Conservation (phyloP, 106 monocot genomes). For the Agapanthus africanus region DNA sequence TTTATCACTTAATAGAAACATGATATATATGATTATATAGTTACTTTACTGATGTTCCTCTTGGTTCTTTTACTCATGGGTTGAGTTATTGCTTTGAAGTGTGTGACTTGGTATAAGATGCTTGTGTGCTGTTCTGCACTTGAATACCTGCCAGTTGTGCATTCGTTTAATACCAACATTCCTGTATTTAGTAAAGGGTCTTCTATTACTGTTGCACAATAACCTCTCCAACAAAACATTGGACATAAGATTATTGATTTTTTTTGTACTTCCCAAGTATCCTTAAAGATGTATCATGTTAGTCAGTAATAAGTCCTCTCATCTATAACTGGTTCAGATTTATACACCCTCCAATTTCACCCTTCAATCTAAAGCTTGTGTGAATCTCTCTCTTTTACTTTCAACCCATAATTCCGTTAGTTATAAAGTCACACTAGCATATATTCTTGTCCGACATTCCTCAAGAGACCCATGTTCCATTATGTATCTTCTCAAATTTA, state of each 20-base stretch:
- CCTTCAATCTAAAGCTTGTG: background rate
- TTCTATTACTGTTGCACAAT: background rate
- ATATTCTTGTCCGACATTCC: background rate
- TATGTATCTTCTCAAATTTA: background rate
- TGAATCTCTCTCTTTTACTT: background rate
- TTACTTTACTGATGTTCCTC: background rate
- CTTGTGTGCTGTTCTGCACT: background rate
- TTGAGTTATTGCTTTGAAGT: background rate
- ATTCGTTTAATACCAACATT: background rate
- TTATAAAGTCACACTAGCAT: too few species aligned
- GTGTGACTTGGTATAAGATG: background rate
- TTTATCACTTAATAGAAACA: background rate
- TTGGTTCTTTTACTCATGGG: background rate
- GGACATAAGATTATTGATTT: background rate
- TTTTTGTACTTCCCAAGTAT: background rate
- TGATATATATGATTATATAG: background rate
- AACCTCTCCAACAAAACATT: too few species aligned
- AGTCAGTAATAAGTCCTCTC: background rate
- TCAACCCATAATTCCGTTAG: background rate
- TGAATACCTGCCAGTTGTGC: background rate
- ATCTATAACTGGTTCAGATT: background rate
- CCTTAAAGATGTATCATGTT: background rate
- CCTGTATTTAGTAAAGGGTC: background rate
- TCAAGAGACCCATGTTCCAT: background rate
- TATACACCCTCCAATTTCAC: background rate